Base-by-base conservation (phyloP, 2,329 filamentous ascomycete species). In the Cercospora beticola region DNA sequence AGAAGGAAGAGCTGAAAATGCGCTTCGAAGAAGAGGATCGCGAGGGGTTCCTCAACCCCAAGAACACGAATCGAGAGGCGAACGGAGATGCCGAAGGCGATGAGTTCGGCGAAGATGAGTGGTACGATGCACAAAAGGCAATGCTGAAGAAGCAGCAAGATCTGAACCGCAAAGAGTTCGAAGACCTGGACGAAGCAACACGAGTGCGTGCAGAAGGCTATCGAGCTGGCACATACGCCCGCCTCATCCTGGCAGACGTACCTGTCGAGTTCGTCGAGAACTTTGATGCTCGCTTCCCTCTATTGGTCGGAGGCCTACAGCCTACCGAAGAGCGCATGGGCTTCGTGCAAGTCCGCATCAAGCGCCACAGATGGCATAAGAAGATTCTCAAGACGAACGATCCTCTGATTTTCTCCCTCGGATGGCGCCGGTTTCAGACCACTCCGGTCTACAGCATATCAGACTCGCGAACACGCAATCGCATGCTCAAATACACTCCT, bases 341-440 rank as follows among this genome's bases (percentile, higher is more conserved):
- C 8, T 98, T 92, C 78, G 90, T 98, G 8, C 95, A 99, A 80
- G 90, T 97, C 67, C 89, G 96, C 62, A 97, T 99, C 84, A 99
- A 99, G 86, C 88, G 93, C 64, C 95, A 99, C 80, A 87, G 95
- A 73, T 99, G 96, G 96, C 95, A 99, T 83, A 97, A 97, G 87
- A 97, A 95, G 84, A 98, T 98, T 74, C 86, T 99, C 73, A 99
- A 99, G 84, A 98, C 93, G 36, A 97, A 97, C 78, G 95, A 99
- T 77, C 96, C 95, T 16, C 86, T 99, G 62, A 97, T 99, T 78
- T 95, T 99, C 84, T 97, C 94, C 1, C 86, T 99, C 54, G 95
- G 95, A 52, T 99, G 95, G 95, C 87, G 95, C 62, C 88, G 95
- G 69, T 99, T 99, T 84, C 95, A 98, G 81, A 90, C 91, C 5